These are phyloP conservation scores for Malus hybrid DNA, from an alignment of 331 rosid genomes.

Conservation along the genomic window DNA sequence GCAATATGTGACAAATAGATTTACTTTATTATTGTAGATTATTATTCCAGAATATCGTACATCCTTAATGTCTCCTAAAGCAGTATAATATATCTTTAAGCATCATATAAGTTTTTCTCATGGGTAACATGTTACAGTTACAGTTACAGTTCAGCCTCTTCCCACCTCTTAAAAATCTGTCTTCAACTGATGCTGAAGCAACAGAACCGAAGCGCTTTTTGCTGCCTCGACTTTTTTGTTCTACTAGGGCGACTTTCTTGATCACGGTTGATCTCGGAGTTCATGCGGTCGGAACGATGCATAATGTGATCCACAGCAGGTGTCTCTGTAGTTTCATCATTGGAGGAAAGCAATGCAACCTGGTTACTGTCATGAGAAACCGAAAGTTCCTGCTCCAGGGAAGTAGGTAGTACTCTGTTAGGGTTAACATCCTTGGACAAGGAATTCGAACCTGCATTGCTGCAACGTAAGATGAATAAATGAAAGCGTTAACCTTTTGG, in stretches of 20 bases:
- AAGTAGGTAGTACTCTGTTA: slow-evolving; percentile 59
- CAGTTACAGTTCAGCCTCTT: neutral
- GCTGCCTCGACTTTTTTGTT: slow-evolving; percentile 15
- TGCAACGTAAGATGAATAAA: slow-evolving; percentile 12
- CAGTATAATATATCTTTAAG: neutral
- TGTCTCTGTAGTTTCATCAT: slow-evolving; percentile 8
- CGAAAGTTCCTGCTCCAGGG: slow-evolving; percentile 35
- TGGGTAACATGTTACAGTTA: neutral
- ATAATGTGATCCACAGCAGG: slow-evolving; percentile 12
- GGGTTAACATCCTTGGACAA: slow-evolving; percentile 43
- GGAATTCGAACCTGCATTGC: slow-evolving; percentile 40
- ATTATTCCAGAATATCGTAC: neutral
- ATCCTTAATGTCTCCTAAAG: neutral
- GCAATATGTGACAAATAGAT: neutral
- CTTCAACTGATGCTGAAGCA: slow-evolving; percentile 23
- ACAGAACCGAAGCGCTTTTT: slow-evolving; percentile 22
- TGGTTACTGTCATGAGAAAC: slow-evolving; percentile 22
- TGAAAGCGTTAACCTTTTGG: neutral
- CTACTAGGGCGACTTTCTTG: slow-evolving; percentile 12
- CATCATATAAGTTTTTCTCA: neutral
- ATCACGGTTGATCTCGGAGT: slow-evolving; percentile 1
- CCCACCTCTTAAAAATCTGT: neutral
- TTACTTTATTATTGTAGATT: neutral
- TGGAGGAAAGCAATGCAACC: slow-evolving; percentile 16
- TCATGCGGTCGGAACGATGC: slow-evolving; percentile 7